phyloP scores from a whole-genome alignment of 306 rosid species.

The Begonia fuchsioides region DNA sequence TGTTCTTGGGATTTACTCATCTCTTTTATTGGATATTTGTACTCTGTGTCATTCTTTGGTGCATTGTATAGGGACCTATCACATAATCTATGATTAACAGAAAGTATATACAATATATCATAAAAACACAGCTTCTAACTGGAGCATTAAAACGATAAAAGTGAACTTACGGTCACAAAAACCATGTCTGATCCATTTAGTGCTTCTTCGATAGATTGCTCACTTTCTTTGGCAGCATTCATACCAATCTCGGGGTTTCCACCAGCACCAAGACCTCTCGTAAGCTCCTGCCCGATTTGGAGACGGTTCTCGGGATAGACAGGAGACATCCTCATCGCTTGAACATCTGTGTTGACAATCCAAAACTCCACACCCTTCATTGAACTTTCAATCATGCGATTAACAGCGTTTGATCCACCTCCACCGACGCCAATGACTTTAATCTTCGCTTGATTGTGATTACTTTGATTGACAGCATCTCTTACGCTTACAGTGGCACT shows the following conservation, averaged over 20 bases:
- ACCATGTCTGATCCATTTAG: slow-evolving; percentile 95
- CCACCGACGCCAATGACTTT: slow-evolving; percentile 96
- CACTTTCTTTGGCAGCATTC: slow-evolving; percentile 98
- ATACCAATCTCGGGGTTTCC: slow-evolving; percentile 98
- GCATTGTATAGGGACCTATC: no score
- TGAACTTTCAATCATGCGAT: slow-evolving; percentile 97
- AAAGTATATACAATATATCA: background rate
- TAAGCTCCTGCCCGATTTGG: slow-evolving; percentile 93
- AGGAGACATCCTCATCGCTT: slow-evolving; percentile 97
- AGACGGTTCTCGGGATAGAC: slow-evolving; percentile 59
- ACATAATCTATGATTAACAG: background rate
- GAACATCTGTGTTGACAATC: slow-evolving; percentile 89
- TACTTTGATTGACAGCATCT: slow-evolving; percentile 26
- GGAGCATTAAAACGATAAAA: slow-evolving; percentile 16
- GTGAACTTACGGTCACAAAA: slow-evolving; percentile 78
- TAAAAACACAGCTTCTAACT: background rate
- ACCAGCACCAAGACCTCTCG: slow-evolving; percentile 98
- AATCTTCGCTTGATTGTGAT: slow-evolving; percentile 62
- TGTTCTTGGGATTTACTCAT: no score
- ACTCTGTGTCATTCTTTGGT: no score
- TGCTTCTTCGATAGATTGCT: slow-evolving; percentile 70
- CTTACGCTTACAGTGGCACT: slow-evolving; percentile 39
- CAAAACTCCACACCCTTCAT: slow-evolving; percentile 93
- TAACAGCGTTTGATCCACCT: slow-evolving; percentile 94
- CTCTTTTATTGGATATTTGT: no score